These are phyloP conservation scores for Umbelopsis vinacea DNA, from an alignment of 192 early-diverging fungal genomes.

Conservation along the genomic window DNA sequence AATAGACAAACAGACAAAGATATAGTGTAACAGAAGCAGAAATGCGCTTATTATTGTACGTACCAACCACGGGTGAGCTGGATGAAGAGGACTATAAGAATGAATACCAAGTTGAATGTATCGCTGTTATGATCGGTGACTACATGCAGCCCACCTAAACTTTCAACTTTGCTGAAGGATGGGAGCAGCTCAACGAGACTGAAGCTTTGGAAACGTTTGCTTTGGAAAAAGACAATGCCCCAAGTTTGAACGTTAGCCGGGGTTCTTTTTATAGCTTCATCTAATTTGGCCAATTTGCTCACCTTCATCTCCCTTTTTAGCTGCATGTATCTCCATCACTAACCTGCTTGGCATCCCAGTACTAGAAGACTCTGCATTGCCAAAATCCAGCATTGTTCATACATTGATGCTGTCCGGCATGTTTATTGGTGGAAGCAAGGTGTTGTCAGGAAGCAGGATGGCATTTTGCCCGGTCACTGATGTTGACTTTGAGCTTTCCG, in stretches of 20 bases:
- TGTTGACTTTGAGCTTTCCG: constrained; percentile 91
- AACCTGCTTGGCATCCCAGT: constrained; percentile 88
- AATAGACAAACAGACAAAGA: too few relatives aligned
- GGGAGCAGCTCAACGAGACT: constrained; percentile 74
- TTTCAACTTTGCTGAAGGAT: constrained; percentile 74
- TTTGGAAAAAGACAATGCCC: constrained; percentile 73
- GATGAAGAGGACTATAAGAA: constrained; percentile 95
- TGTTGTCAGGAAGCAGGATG: constrained; percentile 87
- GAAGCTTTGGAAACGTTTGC: constrained; percentile 90
- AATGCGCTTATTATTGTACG: too few relatives aligned
- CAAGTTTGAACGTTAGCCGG: constrained; percentile 75
- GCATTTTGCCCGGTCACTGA: constrained; percentile 78
- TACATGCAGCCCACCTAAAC: constrained; percentile 90
- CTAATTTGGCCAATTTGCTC: background rate
- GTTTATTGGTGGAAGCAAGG: constrained; percentile 80
- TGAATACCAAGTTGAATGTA: constrained; percentile 90
- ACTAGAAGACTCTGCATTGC: constrained; percentile 72
- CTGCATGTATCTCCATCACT: constrained; percentile 70
- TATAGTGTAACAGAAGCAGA: too few relatives aligned
- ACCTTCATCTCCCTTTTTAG: constrained; percentile 38
- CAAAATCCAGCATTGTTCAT: constrained; percentile 78
- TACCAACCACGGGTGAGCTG: constrained; percentile 88
- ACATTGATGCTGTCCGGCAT: constrained; percentile 83
- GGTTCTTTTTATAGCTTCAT: too few relatives aligned
- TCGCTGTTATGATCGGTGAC: constrained; percentile 83